Conservation (phyloP, 2,329 filamentous ascomycete genomes). For the Phaeoacremonium minimum region DNA sequence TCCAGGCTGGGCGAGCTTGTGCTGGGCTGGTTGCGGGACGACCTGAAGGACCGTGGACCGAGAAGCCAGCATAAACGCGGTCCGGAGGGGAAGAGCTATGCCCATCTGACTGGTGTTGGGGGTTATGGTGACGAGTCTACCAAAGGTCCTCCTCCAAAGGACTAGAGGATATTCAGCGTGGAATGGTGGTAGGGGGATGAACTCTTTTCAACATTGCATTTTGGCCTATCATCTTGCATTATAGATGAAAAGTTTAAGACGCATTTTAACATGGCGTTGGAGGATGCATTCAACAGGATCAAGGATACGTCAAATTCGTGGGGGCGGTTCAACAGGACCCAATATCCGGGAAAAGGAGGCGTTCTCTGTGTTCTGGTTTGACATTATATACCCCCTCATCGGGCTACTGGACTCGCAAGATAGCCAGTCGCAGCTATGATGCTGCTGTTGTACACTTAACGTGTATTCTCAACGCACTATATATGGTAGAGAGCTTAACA, state of each 20-base stretch:
- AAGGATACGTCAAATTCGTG: no score
- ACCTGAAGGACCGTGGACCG: slow-evolving; percentile 75
- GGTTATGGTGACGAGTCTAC: slow-evolving; percentile 55
- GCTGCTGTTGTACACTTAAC: no score
- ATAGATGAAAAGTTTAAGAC: not conserved
- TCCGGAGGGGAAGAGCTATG: slow-evolving; percentile 62
- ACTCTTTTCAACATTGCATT: slow-evolving; percentile 5
- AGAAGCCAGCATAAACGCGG: slow-evolving; percentile 53
- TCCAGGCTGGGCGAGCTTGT: slow-evolving; percentile 84
- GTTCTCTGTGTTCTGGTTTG: no score
- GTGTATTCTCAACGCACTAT: no score
- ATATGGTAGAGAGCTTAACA: no score
- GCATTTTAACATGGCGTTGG: slow-evolving; percentile 2
- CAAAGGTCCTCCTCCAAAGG: no score
- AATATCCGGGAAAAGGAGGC: no score
- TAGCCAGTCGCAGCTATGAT: no score
- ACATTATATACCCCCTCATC: no score
- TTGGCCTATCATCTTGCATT: not conserved
- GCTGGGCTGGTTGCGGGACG: slow-evolving; percentile 78
- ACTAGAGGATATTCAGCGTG: not conserved
- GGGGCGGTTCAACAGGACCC: slow-evolving; percentile 3
- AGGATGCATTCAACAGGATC: not conserved
- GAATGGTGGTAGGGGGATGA: not conserved
- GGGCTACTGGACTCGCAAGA: no score
- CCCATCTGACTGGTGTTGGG: slow-evolving; percentile 45